Conservation (phyloP, 306 rosid genomes). For the Castanospermum australe region DNA sequence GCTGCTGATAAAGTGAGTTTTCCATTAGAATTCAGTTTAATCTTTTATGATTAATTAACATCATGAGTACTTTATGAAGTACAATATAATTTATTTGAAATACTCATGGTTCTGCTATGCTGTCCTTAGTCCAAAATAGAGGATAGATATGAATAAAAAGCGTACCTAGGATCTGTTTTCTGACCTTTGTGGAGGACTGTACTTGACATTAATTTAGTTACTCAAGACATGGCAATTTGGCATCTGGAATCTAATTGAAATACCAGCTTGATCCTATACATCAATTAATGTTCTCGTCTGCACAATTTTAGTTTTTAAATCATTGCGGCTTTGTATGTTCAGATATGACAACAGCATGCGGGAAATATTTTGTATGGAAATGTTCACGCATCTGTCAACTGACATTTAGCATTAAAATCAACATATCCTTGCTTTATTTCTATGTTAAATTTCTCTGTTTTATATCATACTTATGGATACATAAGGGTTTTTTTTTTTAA, state of each 20-base stretch:
- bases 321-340: neutral
- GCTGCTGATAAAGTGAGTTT: conserved; percentile 44
- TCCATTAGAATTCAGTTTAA: neutral
- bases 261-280: neutral
- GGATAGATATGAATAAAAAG: neutral
- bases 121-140: neutral
- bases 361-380: neutral
- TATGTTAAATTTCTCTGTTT: neutral
- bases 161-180: neutral
- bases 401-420: neutral
- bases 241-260: neutral
- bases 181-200: neutral
- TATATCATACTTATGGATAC: neutral
- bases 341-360: neutral
- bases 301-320: neutral
- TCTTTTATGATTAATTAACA: neutral
- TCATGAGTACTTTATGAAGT: neutral
- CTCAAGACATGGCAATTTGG: neutral
- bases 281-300: neutral
- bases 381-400: too few relatives aligned
- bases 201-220: neutral
- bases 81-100: neutral
- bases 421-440: neutral
- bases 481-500: too few relatives aligned
- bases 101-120: neutral